A percentile compares a stretch with the other conserved stretches of the same genome.
These are phyloP conservation scores for Hirschfeldia incana DNA, from an alignment of 345 rosid species.

Conservation along the genomic window DNA sequence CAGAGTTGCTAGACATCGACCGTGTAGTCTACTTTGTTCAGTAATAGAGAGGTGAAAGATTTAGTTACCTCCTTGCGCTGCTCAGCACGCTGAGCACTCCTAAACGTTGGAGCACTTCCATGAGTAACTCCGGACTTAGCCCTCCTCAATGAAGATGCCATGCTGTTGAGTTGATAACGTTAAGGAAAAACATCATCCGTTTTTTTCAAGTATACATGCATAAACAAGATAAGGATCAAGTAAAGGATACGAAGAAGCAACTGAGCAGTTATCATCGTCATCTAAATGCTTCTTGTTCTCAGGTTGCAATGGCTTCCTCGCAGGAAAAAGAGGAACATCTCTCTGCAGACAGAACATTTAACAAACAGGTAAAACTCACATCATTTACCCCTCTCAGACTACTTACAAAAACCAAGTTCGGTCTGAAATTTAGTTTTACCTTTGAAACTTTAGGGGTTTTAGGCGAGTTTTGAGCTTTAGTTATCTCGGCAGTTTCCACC, in stretches of 20 bases:
- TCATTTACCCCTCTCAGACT: background rate
- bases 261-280: conserved; percentile 82
- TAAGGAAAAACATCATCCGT: conserved; percentile 1
- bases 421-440: conserved; percentile 12
- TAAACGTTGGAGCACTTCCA: conserved; percentile 91
- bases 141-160: conserved; percentile 55
- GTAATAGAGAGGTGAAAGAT: background rate
- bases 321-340: conserved; percentile 44
- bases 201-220: background rate
- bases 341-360: conserved; percentile 44
- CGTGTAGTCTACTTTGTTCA: too few species aligned
- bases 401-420: background rate
- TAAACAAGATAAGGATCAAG: background rate
- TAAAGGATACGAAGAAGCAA: conserved; percentile 93
- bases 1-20: too few species aligned
- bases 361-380: background rate
- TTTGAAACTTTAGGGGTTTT: conserved; percentile 24
- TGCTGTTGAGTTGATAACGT: conserved; percentile 25
- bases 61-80: conserved; percentile 78
- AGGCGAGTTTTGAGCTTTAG: conserved; percentile 17
- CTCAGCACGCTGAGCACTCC: conserved; percentile 73
- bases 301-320: conserved; percentile 56
- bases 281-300: conserved; percentile 64
- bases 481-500: conserved; percentile 27
- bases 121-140: conserved; percentile 65